phyloP scores from a whole-genome alignment of 306 rosid genomes.

The Cyamopsis tetragonoloba region DNA sequence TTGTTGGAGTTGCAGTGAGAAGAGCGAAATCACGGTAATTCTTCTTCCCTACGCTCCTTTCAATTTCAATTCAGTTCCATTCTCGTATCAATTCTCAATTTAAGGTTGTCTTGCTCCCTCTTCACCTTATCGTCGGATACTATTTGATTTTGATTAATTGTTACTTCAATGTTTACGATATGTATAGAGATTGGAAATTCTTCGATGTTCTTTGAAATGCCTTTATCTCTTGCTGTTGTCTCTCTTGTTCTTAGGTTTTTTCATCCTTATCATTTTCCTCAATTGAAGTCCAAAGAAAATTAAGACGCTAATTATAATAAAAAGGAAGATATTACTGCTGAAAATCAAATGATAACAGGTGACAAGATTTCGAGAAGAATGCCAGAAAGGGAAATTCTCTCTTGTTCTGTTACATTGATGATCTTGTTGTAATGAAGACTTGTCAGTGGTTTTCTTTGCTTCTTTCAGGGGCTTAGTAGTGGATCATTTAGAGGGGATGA shows the following conservation, averaged over 20 bases:
- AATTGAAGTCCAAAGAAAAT: too few species aligned
- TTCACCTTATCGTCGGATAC: too few species aligned
- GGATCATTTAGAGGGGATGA: too few species aligned
- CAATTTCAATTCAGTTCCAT: neutral
- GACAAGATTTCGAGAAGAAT: neutral
- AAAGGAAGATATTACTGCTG: neutral
- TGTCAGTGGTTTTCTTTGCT: too few species aligned
- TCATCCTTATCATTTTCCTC: too few species aligned
- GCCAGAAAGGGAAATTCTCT: too few species aligned
- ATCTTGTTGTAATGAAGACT: too few species aligned
- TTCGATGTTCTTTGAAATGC: neutral
- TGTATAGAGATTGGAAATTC: neutral
- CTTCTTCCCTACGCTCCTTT: neutral
- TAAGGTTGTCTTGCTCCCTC: neutral
- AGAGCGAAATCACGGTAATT: neutral
- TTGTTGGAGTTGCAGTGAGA: neutral
- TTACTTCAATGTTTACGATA: conserved; percentile 1
- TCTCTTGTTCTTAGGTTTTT: neutral
- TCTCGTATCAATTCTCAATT: neutral
- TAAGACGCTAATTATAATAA: neutral
- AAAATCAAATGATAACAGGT: neutral
- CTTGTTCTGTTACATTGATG: too few species aligned
- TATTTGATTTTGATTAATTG: too few species aligned
- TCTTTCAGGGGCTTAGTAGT: too few species aligned
- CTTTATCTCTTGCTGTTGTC: too few species aligned